A percentile compares a stretch with the other conserved stretches of the same genome.
Conservation (phyloP, 306 rosid species). For the Quercus dentata region DNA sequence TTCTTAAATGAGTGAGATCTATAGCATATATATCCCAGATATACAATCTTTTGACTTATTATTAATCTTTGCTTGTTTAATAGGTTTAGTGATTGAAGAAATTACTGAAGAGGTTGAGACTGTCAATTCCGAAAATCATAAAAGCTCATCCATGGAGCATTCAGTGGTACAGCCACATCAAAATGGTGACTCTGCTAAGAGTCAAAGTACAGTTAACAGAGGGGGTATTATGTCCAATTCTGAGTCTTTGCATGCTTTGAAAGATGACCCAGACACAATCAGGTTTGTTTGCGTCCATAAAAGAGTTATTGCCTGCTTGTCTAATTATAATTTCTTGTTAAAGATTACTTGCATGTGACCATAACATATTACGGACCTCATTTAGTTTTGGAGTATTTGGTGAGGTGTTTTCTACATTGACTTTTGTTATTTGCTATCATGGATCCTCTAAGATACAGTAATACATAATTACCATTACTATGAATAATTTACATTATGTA, state of each 20-base stretch:
- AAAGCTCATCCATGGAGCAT: conserved; percentile 36
- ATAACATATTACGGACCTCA: background rate
- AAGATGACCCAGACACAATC: conserved; percentile 68
- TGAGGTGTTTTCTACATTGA: background rate
- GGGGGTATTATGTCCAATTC: conserved; percentile 34
- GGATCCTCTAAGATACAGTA: background rate
- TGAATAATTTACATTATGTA: background rate
- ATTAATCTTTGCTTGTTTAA: conserved; percentile 6
- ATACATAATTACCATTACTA: background rate
- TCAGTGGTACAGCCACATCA: conserved; percentile 41
- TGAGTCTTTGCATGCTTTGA: conserved; percentile 53
- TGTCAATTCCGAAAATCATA: conserved; percentile 28
- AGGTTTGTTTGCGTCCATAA: conserved; percentile 43
- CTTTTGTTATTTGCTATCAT: background rate
- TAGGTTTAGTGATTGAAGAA: conserved; percentile 83
- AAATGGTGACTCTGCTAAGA: conserved; percentile 35
- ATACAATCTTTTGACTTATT: conserved; percentile 5
- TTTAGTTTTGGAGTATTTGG: background rate
- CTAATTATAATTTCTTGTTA: background rate
- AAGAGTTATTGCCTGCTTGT: background rate
- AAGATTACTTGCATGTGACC: background rate
- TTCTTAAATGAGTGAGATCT: background rate
- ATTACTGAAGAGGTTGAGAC: conserved; percentile 70
- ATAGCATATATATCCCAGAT: background rate
- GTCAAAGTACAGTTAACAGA: conserved; percentile 26